phyloP scores from a whole-genome alignment of 441 rosid genomes.

The Codiaeum variegatum region DNA sequence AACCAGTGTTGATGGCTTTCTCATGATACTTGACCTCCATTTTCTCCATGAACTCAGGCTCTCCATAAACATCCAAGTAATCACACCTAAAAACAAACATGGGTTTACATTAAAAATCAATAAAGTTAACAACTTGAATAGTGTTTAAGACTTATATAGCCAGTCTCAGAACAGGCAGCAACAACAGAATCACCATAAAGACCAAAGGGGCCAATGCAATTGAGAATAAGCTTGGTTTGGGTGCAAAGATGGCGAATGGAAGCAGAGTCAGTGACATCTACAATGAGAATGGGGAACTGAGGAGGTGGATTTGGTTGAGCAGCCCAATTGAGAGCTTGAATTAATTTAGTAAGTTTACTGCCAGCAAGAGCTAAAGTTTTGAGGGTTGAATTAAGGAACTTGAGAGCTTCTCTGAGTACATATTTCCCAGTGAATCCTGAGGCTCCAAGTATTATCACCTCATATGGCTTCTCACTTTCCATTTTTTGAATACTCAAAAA shows the following conservation, averaged over 20 bases:
- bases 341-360: conserved; percentile 53
- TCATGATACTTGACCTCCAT: conserved; percentile 68
- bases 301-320: conserved; percentile 56
- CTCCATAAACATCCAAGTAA: conserved; percentile 88
- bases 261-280: conserved; percentile 61
- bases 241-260: conserved; percentile 67
- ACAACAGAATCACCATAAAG: conserved; percentile 74
- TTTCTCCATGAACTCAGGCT: conserved; percentile 91
- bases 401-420: conserved; percentile 77
- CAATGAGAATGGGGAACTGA: conserved; percentile 52
- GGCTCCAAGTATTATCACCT: conserved; percentile 72
- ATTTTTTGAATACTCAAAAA: not conserved
- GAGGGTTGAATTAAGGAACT: conserved; percentile 64
- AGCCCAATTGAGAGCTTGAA: conserved; percentile 71
- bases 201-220: conserved; percentile 90
- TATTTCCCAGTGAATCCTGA: conserved; percentile 90
- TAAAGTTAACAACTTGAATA: not conserved
- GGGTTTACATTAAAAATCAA: not conserved
- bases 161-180: conserved; percentile 70
- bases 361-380: conserved; percentile 77
- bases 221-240: conserved; percentile 66
- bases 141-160: conserved; percentile 30
- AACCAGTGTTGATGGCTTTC: conserved; percentile 57
- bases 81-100: conserved; percentile 47
- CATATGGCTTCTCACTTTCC: conserved; percentile 23